Base-by-base conservation (phyloP, 768 basidiomycete genomes). In the Leccinum truebloodii region DNA sequence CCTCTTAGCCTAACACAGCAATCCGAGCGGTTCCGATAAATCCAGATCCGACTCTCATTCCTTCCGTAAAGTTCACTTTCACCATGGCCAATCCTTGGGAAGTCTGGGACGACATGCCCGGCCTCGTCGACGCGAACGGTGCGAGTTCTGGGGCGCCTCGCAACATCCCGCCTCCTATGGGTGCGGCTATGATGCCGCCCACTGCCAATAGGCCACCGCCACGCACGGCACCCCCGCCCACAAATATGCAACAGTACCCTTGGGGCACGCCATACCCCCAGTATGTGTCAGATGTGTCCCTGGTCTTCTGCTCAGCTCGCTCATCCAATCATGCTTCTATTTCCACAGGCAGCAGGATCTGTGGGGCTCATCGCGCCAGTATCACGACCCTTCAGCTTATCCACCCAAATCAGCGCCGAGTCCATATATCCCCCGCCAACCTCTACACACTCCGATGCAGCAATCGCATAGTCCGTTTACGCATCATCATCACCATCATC, bases 401-500 rank as follows among this genome's bases (percentile, higher is more conserved):
- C 65, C 41, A 20, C 70, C 55, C 8, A 64, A 30, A 61, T 62
- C 67, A 24, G 64, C 57, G 13, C 73, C 73, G 4, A 74, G 73
- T 24, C 73, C 73, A 13, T 73, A 73, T 62, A 61, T 73, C 58
- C 69, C 73, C 13, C 65, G 10, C 50, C 71, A 75, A 20, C 59
- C 59, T 18, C 5, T 61, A 12, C 16, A 58, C 44, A 37, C 62
- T 1, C 64, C 67, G 37, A 57, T 39, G n/a, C 61, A 52, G 48
- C 41, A 44, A 44, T 44, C 58, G 24, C 63, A 59, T 51, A 59
- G 60, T 50, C 70, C 59, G 14, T 52, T 52, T 5, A 54, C 46
- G 5, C 55, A 55, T 10, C 44, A 20, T 28, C 64, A 44, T 35
- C 63, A 30, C 28, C 28, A 61, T 16, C 48, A 49, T 24, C 48